Conservation (phyloP, 306 rosid genomes). For the Pyrus bretschneideri region DNA sequence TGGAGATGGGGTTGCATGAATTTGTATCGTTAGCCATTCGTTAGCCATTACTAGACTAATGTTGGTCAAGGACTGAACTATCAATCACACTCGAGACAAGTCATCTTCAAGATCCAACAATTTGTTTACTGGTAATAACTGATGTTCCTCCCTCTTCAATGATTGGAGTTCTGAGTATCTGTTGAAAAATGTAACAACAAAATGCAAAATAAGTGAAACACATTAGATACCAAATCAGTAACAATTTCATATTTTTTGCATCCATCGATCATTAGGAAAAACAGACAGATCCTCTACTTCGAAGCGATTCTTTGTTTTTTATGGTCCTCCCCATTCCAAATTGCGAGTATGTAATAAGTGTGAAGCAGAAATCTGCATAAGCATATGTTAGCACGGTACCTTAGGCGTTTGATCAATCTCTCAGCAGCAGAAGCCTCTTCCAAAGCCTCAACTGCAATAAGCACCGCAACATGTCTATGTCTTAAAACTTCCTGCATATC, state of each 20-base stretch:
- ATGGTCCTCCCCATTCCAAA: background rate
- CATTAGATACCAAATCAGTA: background rate
- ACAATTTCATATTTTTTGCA: background rate
- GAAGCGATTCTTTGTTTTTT: background rate
- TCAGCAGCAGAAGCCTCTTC: constrained; percentile 34
- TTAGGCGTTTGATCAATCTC: constrained; percentile 27
- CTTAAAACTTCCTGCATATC: constrained; percentile 19
- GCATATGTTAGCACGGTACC: background rate
- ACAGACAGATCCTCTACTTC: too few species aligned
- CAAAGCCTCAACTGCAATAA: constrained; percentile 34
- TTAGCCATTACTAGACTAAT: constrained; percentile 7
- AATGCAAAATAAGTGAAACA: background rate
- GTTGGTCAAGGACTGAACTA: constrained; percentile 15
- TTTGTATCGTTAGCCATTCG: constrained; percentile 12
- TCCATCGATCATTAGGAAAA: background rate
- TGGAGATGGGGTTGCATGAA: background rate
- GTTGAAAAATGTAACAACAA: background rate
- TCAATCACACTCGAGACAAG: constrained; percentile 1
- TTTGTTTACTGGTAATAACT: constrained; percentile 9
- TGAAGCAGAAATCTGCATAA: background rate
- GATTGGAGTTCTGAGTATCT: constrained; percentile 24
- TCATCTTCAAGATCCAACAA: constrained; percentile 21
- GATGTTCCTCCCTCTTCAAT: constrained; percentile 16
- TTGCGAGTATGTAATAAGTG: background rate
- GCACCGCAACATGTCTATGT: constrained; percentile 20